phyloP scores from a whole-genome alignment of 1,284 basidiomycete species.

The Heterobasidion occidentale region DNA sequence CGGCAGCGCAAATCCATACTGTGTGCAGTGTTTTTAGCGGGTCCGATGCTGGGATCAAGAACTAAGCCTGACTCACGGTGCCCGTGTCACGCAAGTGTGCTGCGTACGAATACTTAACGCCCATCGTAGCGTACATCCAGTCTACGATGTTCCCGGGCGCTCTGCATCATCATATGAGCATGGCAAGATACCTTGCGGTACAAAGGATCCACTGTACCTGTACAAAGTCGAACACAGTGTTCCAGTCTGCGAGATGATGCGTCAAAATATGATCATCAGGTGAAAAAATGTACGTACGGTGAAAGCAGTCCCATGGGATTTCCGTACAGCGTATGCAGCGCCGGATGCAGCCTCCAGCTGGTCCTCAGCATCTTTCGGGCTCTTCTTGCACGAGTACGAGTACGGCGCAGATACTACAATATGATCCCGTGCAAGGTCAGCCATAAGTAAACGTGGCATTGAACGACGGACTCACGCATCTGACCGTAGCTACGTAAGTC shows the following conservation, averaged over 20 bases:
- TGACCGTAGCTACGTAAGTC: slow-evolving; percentile 84
- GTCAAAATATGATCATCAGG: neutral
- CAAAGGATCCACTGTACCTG: slow-evolving; percentile 25
- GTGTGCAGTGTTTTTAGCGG: neutral
- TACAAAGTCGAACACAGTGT: slow-evolving; percentile 64
- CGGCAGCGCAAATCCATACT: slow-evolving; percentile 80
- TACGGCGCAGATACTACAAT: slow-evolving; percentile 56
- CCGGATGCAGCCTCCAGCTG: slow-evolving; percentile 73
- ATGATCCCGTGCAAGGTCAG: slow-evolving; percentile 14
- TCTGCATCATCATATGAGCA: slow-evolving; percentile 17
- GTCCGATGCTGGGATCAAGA: neutral
- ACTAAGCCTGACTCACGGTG: slow-evolving; percentile 42
- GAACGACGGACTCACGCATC: slow-evolving; percentile 45
- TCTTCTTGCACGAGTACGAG: slow-evolving; percentile 62
- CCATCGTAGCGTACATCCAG: slow-evolving; percentile 61
- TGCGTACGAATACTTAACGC: slow-evolving; percentile 72
- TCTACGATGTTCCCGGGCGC: slow-evolving; percentile 73
- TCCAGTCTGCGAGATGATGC: slow-evolving; percentile 41
- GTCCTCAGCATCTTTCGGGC: slow-evolving; percentile 76
- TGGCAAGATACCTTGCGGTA: neutral
- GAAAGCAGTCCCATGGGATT: slow-evolving; percentile 47
- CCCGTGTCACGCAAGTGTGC: slow-evolving; percentile 79
- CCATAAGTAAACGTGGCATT: neutral
- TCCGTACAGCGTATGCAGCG: slow-evolving; percentile 54
- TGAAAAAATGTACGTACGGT: slow-evolving; percentile 22